phyloP scores from a whole-genome alignment of 2,329 filamentous ascomycete species.

The Xylaria sp. region DNA sequence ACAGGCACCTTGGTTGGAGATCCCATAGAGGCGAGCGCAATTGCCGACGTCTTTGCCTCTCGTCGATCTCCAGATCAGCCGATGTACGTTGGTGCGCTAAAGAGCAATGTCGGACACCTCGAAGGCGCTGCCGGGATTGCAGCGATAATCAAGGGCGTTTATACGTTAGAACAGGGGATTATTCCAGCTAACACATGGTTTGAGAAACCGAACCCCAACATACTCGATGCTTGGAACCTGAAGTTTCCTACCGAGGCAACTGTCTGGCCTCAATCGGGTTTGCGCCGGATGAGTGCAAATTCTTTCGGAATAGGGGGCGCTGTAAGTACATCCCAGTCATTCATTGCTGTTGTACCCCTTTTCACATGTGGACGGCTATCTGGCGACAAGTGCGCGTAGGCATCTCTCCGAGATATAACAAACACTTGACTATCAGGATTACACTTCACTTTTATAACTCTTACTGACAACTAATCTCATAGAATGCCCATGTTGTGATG shows the following conservation, averaged over 20 bases:
- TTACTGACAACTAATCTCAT: no score
- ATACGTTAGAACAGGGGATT: slow-evolving; percentile 6
- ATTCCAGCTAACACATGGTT: slow-evolving; percentile 15
- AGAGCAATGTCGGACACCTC: slow-evolving; percentile 24
- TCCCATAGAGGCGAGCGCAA: slow-evolving; percentile 9
- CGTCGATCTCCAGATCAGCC: not conserved
- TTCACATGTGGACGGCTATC: no score
- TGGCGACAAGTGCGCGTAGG: no score
- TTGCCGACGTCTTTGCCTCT: not conserved
- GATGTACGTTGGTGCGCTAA: slow-evolving; percentile 12
- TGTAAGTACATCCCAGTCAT: no score
- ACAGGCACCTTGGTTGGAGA: slow-evolving; percentile 22
- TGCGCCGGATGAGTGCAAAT: not conserved
- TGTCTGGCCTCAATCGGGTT: not conserved
- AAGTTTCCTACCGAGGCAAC: not conserved
- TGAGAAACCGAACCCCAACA: slow-evolving; percentile 1
- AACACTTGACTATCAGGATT: no score
- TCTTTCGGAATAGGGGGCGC: slow-evolving; percentile 5
- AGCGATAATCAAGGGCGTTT: slow-evolving; percentile 19
- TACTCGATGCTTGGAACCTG: not conserved
- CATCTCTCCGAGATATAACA: no score
- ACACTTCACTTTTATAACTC: no score
- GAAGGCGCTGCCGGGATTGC: slow-evolving; percentile 20
- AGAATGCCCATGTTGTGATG: slow-evolving; percentile 1
- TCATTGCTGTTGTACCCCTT: no score